Evolutionary conservation across 208 protist species (phyloP), one percentile per base, ranked within the genome.

Genomic region (Trypanosomatidae sp.): DNA sequence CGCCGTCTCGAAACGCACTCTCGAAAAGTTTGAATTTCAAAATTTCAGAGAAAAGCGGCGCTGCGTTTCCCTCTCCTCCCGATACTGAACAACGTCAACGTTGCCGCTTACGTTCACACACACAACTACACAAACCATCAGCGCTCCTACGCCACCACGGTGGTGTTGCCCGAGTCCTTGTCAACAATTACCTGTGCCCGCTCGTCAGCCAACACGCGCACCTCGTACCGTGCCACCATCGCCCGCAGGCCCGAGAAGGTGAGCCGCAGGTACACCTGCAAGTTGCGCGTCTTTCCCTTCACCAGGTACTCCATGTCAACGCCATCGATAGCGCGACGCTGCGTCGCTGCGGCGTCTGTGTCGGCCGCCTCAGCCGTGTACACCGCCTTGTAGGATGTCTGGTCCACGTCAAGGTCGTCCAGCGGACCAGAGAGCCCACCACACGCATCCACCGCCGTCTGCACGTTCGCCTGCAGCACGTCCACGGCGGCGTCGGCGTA

Each of bases 291-390:
- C 15, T 68, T 67, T 4, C 92, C 88, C 47, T 74, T 69, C 36
- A 97, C 80, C n/a, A 77, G 62, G 70, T 88, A 95, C 43, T 55
- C 58, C 83, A 95, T 87, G 41, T 94, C 83, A 7, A 95, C 84
- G 7, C 87, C 86, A 13, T 82, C 53, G 1, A 76, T 76, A 22
- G 6, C 33, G 25, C 41, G 60, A 36, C 80, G 71, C n/a, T 53
- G 71, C 0, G 66, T 62, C 15, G 68, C 43, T 7, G 62, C 50
- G 28, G 41, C 62, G 50, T 58, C 47, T 25, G n/a, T 49, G 3
- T 15, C 64, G 19, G 39, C 47, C 1, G 53, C n/a, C 9, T 66
- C 28, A 33, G 25, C 25, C 1, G 52, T 71, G 67, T 74, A 76
- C n/a, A 81, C 74, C 39, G 69, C 74, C 58, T 77, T 80, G 64